Evolutionary conservation across 192 early-diverging fungal species (phyloP).

Genomic region (Lobosporangium transversale): DNA sequence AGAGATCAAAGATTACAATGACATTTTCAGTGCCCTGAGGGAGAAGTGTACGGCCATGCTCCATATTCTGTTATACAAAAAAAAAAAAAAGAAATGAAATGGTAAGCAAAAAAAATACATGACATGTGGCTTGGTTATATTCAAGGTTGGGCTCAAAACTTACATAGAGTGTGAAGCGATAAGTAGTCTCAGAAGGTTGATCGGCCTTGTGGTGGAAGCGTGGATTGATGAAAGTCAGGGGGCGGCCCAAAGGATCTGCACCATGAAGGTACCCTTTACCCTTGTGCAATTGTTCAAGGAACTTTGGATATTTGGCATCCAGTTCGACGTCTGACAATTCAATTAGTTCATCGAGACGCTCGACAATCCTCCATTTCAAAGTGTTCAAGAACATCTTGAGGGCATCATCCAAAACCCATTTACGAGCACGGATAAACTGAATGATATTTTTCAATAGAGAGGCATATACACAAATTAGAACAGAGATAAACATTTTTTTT

Average conservation of each 20-base stretch:
- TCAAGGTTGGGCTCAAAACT: too few species aligned
- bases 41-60: conserved; percentile 54
- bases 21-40: conserved; percentile 68
- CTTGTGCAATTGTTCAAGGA: conserved; percentile 53
- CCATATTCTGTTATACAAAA: conserved; percentile 13
- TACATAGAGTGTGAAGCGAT: conserved; percentile 74
- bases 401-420: conserved; percentile 86
- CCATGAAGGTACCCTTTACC: conserved; percentile 64
- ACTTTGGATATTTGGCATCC: conserved; percentile 53
- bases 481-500: too few species aligned
- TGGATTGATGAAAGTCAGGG: conserved; percentile 62
- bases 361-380: conserved; percentile 80
- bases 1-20: conserved; percentile 83
- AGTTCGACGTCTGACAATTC: conserved; percentile 59
- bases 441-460: too few species aligned
- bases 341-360: conserved; percentile 61
- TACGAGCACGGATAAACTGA: conserved; percentile 89
- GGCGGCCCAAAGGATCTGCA: conserved; percentile 58
- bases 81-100: conserved; percentile 1
- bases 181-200: conserved; percentile 71
- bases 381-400: conserved; percentile 76
- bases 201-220: conserved; percentile 62
- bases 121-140: not conserved
- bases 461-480: too few species aligned
- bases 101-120: not conserved